phyloP scores from a whole-genome alignment of 1,284 basidiomycete species.

The Cerrena zonata region DNA sequence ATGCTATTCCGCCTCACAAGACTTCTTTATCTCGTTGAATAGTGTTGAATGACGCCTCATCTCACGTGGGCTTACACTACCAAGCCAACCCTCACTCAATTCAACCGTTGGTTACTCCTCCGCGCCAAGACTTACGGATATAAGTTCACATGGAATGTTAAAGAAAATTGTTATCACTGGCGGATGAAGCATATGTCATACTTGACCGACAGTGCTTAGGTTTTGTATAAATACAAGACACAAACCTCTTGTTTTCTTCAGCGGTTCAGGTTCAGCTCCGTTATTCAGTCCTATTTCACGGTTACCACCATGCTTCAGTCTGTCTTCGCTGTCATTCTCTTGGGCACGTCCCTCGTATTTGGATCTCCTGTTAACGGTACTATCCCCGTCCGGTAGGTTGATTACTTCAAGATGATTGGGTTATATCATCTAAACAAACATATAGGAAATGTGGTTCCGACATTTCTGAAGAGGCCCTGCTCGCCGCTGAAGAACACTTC shows the following conservation, averaged over 20 bases:
- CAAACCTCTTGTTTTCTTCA: background rate
- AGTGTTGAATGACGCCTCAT: background rate
- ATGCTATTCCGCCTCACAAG: background rate
- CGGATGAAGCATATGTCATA: background rate
- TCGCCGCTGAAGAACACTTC: slow-evolving; percentile 40
- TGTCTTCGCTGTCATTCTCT: slow-evolving; percentile 15
- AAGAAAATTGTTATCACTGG: background rate
- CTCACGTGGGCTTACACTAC: background rate
- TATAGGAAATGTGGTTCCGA: slow-evolving; percentile 32
- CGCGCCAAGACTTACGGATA: background rate
- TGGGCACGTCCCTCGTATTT: slow-evolving; percentile 12
- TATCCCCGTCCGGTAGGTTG: slow-evolving; percentile 12
- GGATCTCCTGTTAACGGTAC: slow-evolving; percentile 16
- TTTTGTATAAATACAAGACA: background rate
- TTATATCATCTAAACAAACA: background rate
- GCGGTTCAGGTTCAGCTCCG: slow-evolving; percentile 5
- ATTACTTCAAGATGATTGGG: slow-evolving; percentile 8
- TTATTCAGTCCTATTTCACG: background rate
- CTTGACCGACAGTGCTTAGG: background rate
- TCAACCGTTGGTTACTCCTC: background rate
- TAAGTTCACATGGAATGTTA: background rate
- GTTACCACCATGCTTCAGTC: slow-evolving; percentile 15
- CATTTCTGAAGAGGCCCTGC: slow-evolving; percentile 32
- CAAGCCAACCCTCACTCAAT: background rate
- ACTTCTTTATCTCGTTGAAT: no score